A percentile compares a stretch with the other conserved stretches of the same genome.
These are phyloP conservation scores for Camelina neglecta DNA, from an alignment of 345 rosid species.

Conservation along the genomic window DNA sequence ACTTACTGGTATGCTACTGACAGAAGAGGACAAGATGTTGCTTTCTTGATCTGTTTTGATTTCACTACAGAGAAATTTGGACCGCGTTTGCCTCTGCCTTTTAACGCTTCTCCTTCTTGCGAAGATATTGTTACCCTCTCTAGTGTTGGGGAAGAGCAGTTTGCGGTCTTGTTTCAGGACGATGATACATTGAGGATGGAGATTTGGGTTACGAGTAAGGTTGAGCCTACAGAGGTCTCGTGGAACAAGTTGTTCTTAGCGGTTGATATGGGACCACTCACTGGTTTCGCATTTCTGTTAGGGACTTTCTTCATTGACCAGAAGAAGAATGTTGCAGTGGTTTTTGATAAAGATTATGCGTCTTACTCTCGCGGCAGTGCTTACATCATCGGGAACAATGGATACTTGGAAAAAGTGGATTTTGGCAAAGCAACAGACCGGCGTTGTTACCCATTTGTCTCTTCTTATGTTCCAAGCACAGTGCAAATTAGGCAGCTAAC, in stretches of 20 bases:
- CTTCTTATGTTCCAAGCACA: not conserved
- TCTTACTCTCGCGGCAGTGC: not conserved
- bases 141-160: not conserved
- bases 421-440: not conserved
- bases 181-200: not conserved
- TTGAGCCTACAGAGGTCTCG: not conserved
- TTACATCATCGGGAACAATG: not conserved
- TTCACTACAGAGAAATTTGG: conserved; percentile 5
- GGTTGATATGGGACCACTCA: not conserved
- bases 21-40: not conserved
- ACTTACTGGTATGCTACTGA: not conserved
- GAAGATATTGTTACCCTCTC: not conserved
- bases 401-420: not conserved
- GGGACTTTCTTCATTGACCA: conserved; percentile 2
- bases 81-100: not conserved
- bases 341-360: not conserved
- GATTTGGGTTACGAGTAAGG: conserved; percentile 1
- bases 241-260: conserved; percentile 11
- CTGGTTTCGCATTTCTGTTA: not conserved
- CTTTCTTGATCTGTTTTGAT: conserved; percentile 5
- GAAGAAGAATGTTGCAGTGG: not conserved
- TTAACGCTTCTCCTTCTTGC: not conserved
- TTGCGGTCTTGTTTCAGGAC: not conserved
- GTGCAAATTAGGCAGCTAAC: not conserved
- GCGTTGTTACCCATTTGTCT: not conserved